Percentiles rank a stretch among this genome's conserved stretches.
Conservation (phyloP, 306 rosid species). For the Lathyrus oleraceus region DNA sequence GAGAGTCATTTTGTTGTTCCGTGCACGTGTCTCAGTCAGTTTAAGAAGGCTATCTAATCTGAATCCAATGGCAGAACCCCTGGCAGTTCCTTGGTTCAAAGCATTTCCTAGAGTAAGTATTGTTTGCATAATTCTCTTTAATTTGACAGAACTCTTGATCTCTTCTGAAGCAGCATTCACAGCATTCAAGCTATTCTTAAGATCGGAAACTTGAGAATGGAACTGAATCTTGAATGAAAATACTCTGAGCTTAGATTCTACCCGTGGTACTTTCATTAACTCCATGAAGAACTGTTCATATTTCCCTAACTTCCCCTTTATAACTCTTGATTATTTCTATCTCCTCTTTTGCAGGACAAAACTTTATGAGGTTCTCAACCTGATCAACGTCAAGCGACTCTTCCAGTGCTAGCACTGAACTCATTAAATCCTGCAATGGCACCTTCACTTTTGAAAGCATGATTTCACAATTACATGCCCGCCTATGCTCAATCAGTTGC, state of each 20-base stretch:
- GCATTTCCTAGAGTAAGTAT: conserved; percentile 88
- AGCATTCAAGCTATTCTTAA: conserved; percentile 60
- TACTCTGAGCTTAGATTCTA: conserved; percentile 68
- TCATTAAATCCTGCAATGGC: conserved; percentile 76
- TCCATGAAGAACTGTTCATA: too few relatives aligned
- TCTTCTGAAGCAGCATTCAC: conserved; percentile 79
- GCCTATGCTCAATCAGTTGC: conserved; percentile 91
- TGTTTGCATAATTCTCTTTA: conserved; percentile 94
- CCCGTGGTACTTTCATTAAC: too few relatives aligned
- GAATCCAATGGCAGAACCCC: conserved; percentile 89
- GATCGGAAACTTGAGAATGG: conserved; percentile 84
- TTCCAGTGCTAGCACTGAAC: conserved; percentile 77
- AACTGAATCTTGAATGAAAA: conserved; percentile 86
- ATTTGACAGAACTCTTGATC: conserved; percentile 76
- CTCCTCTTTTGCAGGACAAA: conserved; percentile 92
- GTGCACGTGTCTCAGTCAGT: conserved; percentile 76
- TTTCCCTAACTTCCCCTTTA: too few relatives aligned
- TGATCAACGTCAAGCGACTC: conserved; percentile 76
- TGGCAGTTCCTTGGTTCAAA: conserved; percentile 90
- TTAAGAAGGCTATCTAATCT: conserved; percentile 88
- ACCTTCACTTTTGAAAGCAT: conserved; percentile 97
- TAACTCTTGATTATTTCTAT: conserved; percentile 70
- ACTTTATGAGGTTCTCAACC: conserved; percentile 89
- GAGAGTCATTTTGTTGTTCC: conserved; percentile 82
- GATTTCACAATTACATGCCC: conserved; percentile 93